These are phyloP conservation scores for grape (Vitis vinifera) DNA, from an alignment of 164 flowering plant species.

Conservation along the genomic window ASM3070453v1 NC_081822.1:13370001-13370500, in stretches of 20 bases:
- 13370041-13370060: background rate
- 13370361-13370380: background rate
- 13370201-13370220: background rate
- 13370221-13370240: slow-evolving; percentile 46
- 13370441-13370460: too few relatives aligned
- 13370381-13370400: too few relatives aligned
- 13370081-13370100: background rate
- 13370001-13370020: background rate
- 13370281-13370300: slow-evolving; percentile 84
- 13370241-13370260: slow-evolving; percentile 88
- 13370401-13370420: too few relatives aligned
- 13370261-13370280: slow-evolving; percentile 64
- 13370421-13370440: too few relatives aligned
- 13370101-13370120: background rate
- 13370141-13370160: background rate
- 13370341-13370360: slow-evolving; percentile 7
- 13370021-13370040: background rate
- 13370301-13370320: slow-evolving; percentile 95
- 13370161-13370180: background rate
- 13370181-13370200: background rate
- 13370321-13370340: slow-evolving; percentile 95
- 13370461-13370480: too few relatives aligned
- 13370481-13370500: too few relatives aligned
- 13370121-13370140: background rate
- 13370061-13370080: background rate